These are phyloP conservation scores for Cutaneotrichosporon cavernicola DNA, from an alignment of 1,284 basidiomycete genomes.

Conservation along the genomic window DNA sequence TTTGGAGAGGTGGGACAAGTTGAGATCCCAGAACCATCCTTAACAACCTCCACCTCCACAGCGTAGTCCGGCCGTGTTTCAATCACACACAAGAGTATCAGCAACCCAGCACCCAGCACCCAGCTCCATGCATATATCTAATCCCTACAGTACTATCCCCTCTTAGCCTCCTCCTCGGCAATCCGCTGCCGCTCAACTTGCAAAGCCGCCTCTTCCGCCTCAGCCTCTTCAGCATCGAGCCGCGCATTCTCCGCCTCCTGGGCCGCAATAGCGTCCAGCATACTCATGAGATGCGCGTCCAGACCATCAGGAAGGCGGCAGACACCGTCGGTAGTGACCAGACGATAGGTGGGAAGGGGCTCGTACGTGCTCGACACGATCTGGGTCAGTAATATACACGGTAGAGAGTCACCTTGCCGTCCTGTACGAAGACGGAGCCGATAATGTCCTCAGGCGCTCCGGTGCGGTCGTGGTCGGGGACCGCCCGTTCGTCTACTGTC, in stretches of 20 bases:
- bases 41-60: background rate
- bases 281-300: constrained; percentile 38
- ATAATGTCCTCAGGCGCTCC: constrained; percentile 52
- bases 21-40: background rate
- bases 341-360: constrained; percentile 47
- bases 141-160: background rate
- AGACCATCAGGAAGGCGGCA: constrained; percentile 45
- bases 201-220: background rate
- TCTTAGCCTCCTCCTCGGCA: background rate
- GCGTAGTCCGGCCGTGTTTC: background rate
- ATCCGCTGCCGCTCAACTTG: background rate
- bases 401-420: constrained; percentile 43
- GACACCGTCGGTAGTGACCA: constrained; percentile 48
- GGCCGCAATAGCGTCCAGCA: background rate
- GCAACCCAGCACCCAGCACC: too few species aligned
- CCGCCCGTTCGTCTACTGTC: constrained; percentile 45
- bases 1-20: background rate
- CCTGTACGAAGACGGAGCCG: constrained; percentile 48
- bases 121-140: background rate
- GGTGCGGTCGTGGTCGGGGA: constrained; percentile 49
- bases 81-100: too few species aligned
- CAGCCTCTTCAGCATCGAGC: constrained; percentile 32
- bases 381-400: constrained; percentile 24
- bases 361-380: constrained; percentile 47
- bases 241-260: constrained; percentile 29